Base-by-base conservation (phyloP, 2,329 filamentous ascomycete species). In the Botryotinia convoluta region DNA sequence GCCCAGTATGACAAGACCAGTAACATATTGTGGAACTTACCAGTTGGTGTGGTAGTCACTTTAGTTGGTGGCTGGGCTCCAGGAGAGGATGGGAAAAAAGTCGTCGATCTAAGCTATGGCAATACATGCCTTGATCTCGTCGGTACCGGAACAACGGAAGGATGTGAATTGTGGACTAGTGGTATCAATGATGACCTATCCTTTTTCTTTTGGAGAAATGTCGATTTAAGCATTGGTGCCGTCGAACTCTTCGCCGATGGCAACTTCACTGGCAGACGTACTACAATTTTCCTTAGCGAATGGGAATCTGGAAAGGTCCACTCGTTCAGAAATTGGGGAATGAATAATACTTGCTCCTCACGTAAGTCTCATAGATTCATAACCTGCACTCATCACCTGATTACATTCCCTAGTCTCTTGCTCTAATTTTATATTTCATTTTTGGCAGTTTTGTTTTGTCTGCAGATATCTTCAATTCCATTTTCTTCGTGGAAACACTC, bases 241-340 rank as follows among this genome's bases (percentile, higher is more conserved):
- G 32, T 61, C 35, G 32, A 61, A 10, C 35, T 61, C 35, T 62
- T 62, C 37, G 59, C 59, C 22, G 59, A 62, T 62, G 35, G 35
- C 35, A 37, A 32, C 22, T 64, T 45, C n/a, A 48, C 39, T 35
- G 62, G 62, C 14, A 44, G 42, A 64, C 62, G 62, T 64, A 64
- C 62, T 20, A 64, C 62, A n/a, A 64, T 64, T 45, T 64, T 64
- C 62, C 29, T 64, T 4, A 35, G 62, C 14, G 62, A 64, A 64
- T 64, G 39, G n/a, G n/a, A 44, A 44, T 64, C 62, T 35, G 62
- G 42, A 45, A 48, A 32, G n/a, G n/a, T 64, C 62, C 42, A 64
- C 3, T 45, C 62, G 45, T 48, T 64, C n/a, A 35, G 26, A 44
- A 26, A 35, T 48, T 64, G 42, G 42, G 42, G 42, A 29, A 64